Percentiles rank a stretch among this genome's conserved stretches.
These are phyloP conservation scores for Colletotrichum lentis DNA, from an alignment of 2,329 filamentous ascomycete genomes.

Conservation along the genomic window DNA sequence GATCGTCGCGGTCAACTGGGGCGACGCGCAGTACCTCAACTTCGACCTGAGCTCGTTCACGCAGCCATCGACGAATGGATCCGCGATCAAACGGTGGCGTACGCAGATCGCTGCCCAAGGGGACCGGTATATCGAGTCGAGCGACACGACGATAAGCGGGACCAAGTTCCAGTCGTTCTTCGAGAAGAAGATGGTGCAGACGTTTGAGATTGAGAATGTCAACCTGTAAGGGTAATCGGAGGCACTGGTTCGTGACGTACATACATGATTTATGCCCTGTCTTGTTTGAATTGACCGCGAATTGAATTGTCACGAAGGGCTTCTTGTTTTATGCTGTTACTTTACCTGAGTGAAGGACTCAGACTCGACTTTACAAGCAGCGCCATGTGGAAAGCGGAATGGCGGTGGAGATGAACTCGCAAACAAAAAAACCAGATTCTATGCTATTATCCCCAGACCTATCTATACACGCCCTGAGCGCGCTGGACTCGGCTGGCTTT, in stretches of 20 bases:
- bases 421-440: rapidly evolving
- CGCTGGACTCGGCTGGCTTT: not conserved
- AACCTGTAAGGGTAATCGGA: conserved; percentile 32
- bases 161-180: conserved; percentile 51
- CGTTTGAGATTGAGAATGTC: conserved; percentile 49
- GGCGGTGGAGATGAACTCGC: too few relatives aligned
- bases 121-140: conserved; percentile 46
- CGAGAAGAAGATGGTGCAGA: conserved; percentile 48
- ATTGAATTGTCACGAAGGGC: too few relatives aligned
- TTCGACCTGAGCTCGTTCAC: conserved; percentile 51
- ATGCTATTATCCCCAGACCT: not conserved
- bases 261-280: not conserved
- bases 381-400: too few relatives aligned
- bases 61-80: conserved; percentile 44
- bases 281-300: not conserved
- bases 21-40: conserved; percentile 47
- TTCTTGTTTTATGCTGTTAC: too few relatives aligned
- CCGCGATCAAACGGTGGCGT: conserved; percentile 48
- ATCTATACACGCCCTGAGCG: not conserved
- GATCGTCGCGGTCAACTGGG: conserved; percentile 53
- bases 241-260: not conserved
- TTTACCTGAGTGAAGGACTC: too few relatives aligned
- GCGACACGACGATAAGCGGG: conserved; percentile 47
- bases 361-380: too few relatives aligned
- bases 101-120: conserved; percentile 48